phyloP scores from a whole-genome alignment of 139 green algal genomes.

The Picochlorum sp. region DNA sequence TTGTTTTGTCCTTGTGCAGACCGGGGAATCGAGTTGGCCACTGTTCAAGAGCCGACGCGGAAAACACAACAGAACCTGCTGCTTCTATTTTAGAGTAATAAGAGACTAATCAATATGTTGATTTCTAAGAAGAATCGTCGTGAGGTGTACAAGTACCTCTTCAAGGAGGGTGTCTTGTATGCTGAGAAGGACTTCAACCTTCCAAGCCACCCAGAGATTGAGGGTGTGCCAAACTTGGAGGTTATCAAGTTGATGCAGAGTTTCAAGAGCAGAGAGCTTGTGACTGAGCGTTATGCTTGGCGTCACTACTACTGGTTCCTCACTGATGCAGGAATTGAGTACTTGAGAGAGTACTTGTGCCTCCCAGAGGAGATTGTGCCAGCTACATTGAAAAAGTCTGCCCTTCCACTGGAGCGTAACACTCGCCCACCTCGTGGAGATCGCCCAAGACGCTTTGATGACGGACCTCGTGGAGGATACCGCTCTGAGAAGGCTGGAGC shows the following conservation, averaged over 20 bases:
- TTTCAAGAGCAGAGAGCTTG: constrained; percentile 91
- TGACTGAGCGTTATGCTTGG: constrained; percentile 96
- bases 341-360: constrained; percentile 97
- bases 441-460: constrained; percentile 40
- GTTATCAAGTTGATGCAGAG: constrained; percentile 68
- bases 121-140: constrained; percentile 98
- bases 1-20: not conserved
- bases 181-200: constrained; percentile 99
- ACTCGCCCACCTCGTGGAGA: constrained; percentile 25
- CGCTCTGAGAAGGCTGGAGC: constrained; percentile 40
- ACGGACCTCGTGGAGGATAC: constrained; percentile 39
- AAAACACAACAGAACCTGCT: constrained; percentile 33
- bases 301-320: constrained; percentile 99
- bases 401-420: constrained; percentile 51
- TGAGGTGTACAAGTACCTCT: constrained; percentile 99
- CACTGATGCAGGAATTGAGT: constrained; percentile 96
- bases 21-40: constrained; percentile 85
- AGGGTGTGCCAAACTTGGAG: constrained; percentile 86
- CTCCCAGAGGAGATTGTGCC: constrained; percentile 90
- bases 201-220: constrained; percentile 81
- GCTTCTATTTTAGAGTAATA: not conserved
- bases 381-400: constrained; percentile 91
- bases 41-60: constrained; percentile 61
- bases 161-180: constrained; percentile 97
- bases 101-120: constrained; percentile 73